Percentiles rank a stretch among this genome's conserved stretches.
These are phyloP conservation scores for Fennellomyces sp. DNA, from an alignment of 371 early-diverging fungal genomes.

Conservation along the genomic window DNA sequence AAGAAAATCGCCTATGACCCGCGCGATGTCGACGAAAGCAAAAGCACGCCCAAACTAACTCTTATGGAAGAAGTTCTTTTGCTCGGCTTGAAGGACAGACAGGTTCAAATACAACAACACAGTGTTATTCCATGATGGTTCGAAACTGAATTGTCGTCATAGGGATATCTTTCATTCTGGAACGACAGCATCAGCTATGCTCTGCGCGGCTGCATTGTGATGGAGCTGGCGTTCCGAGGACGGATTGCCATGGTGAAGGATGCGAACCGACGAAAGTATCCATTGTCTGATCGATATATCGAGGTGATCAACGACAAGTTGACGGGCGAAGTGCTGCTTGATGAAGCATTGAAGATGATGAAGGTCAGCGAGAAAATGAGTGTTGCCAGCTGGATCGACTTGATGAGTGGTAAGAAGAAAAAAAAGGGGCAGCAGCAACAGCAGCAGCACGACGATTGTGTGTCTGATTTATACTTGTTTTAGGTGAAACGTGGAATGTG, in stretches of 20 bases:
- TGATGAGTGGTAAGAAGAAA: slow-evolving; percentile 86
- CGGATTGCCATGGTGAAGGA: slow-evolving; percentile 89
- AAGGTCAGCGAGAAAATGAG: slow-evolving; percentile 74
- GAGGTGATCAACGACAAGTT: slow-evolving; percentile 81
- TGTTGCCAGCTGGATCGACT: slow-evolving; percentile 94
- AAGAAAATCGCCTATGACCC: slow-evolving; percentile 54
- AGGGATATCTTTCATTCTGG: slow-evolving; percentile 97
- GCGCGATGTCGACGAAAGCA: slow-evolving; percentile 61
- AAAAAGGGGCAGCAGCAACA: neutral
- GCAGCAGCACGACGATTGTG: no score
- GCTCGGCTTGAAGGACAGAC: slow-evolving; percentile 92
- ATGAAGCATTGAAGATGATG: slow-evolving; percentile 92
- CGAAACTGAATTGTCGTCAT: neutral
- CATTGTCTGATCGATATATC: slow-evolving; percentile 78
- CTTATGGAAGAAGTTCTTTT: slow-evolving; percentile 94
- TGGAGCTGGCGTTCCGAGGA: slow-evolving; percentile 92
- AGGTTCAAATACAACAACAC: slow-evolving; percentile 48
- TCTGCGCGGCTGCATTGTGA: slow-evolving; percentile 91
- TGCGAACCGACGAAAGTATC: slow-evolving; percentile 78
- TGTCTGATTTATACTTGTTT: neutral
- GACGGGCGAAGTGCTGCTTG: slow-evolving; percentile 95
- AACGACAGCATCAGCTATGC: slow-evolving; percentile 98
- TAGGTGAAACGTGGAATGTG: slow-evolving; percentile 98
- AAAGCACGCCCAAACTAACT: slow-evolving; percentile 76
- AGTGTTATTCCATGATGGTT: neutral